Evolutionary conservation across 805 yeast species (phyloP), one percentile per base, ranked within the genome.

Genomic region (Nakazawaea populi): DNA sequence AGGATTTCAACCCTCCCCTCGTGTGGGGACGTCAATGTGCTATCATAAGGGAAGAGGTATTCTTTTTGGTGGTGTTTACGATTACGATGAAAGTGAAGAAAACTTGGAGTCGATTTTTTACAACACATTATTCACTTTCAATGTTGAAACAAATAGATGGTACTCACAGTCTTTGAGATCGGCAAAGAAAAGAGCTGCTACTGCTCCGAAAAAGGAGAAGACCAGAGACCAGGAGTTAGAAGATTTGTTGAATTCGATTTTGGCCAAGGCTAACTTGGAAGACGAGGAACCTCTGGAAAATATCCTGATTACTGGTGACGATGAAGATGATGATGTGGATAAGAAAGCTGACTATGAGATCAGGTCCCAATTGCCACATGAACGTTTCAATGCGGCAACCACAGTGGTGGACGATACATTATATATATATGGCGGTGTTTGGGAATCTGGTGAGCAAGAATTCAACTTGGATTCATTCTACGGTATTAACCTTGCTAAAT

Each of bases 41-140:
- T 76, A 76, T 56, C 98, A 92, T 67, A 87, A 88, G 59, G 95
- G 95, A 52, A 82, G 97, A 71, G 97, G 97, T 52, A 77, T 92
- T 8, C 60, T 91, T 62, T 94, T 92, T 70, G 98, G 98, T 38
- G 98, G 98, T 59, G 99, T 94, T 11, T 91, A 80, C 60, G 98
- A 92, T 66, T 87, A 79, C 54, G 96, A 91, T 58, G 99, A 92
- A 67, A 92, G 96, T 11, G 98, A 92, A 65, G 98, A 94, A 67
- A 80, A 87, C 49, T 70, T 92, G 54, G 92, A 87, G 44, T 89
- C 96, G 1, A 81, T 79, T 45, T 92, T 91, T 65, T 92, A 79
- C 69, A 90, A 91, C 64, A 82, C 83, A 54, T 67, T 92, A 46
- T 82, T 81, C 60, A 85, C 95, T 1, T 92, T 88, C 64, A 96